Conservation (phyloP, 345 rosid genomes). For the Linum usitatissimum region DNA sequence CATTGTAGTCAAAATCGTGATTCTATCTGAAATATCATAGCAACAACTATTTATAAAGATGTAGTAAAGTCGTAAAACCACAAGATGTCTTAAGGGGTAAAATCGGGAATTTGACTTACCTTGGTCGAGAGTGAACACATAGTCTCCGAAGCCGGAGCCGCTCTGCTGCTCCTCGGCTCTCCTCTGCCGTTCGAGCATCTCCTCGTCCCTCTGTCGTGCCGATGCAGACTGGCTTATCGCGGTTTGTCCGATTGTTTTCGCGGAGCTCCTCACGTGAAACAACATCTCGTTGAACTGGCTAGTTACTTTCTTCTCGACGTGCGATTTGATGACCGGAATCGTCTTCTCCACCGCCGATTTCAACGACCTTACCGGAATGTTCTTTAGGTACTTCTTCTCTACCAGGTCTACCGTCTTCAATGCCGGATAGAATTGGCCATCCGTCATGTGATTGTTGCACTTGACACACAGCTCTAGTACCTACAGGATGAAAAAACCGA, state of each 20-base stretch:
- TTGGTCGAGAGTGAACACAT: constrained; percentile 31
- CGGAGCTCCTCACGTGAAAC: constrained; percentile 65
- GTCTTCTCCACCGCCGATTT: constrained; percentile 47
- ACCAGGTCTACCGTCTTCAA: constrained; percentile 65
- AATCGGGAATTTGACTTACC: no score
- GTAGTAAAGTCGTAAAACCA: no score
- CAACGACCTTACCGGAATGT: constrained; percentile 57
- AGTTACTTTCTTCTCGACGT: constrained; percentile 73
- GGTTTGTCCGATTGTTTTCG: constrained; percentile 74
- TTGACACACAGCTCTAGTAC: constrained; percentile 62
- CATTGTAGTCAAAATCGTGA: no score
- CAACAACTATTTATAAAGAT: no score
- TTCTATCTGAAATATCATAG: no score
- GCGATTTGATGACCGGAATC: constrained; percentile 59
- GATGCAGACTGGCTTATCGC: constrained; percentile 75
- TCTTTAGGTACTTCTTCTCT: constrained; percentile 50
- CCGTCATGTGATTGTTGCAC: constrained; percentile 52
- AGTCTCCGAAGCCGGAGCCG: constrained; percentile 50
- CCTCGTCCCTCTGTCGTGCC: constrained; percentile 81
- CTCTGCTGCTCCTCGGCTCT: constrained; percentile 79
- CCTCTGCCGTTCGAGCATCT: constrained; percentile 70
- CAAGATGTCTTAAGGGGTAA: no score
- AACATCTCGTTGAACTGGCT: constrained; percentile 86
- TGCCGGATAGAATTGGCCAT: constrained; percentile 68
- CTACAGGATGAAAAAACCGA: no score